Percentiles rank a stretch among this genome's conserved stretches.
phyloP scores from a whole-genome alignment of 1,284 basidiomycete genomes.

The Austroboletus rostrupii region DNA sequence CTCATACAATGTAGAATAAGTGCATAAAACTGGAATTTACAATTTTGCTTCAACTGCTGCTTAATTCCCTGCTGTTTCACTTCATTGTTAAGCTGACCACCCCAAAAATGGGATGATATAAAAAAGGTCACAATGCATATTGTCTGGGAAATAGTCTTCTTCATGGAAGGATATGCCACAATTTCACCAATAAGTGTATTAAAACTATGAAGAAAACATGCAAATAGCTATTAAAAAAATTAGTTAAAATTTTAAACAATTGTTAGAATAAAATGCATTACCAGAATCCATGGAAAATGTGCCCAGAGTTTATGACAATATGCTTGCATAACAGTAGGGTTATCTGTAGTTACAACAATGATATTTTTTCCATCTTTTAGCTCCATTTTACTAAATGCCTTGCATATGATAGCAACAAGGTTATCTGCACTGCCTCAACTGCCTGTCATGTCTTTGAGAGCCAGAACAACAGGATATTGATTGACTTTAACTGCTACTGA shows the following conservation, averaged over 20 bases:
- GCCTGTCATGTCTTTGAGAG: constrained; percentile 2
- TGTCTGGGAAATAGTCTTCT: constrained; percentile 17
- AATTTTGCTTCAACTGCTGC: constrained; percentile 25
- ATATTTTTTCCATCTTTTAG: constrained; percentile 14
- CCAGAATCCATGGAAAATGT: constrained; percentile 1
- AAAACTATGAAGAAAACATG: constrained; percentile 26
- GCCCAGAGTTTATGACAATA: constrained; percentile 14
- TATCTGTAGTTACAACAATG: constrained; percentile 22
- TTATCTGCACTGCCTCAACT: background rate
- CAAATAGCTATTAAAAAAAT: constrained; percentile 12
- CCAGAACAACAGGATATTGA: constrained; percentile 2
- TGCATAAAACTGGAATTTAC: constrained; percentile 13
- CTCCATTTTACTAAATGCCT: constrained; percentile 8
- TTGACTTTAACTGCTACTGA: constrained; percentile 3
- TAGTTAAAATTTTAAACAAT: background rate
- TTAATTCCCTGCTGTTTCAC: constrained; percentile 16
- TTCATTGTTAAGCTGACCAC: constrained; percentile 17
- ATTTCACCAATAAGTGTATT: constrained; percentile 32
- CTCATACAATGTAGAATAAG: background rate
- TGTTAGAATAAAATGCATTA: background rate
- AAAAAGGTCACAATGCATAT: constrained; percentile 32
- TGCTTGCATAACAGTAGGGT: constrained; percentile 25
- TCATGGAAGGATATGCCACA: constrained; percentile 18
- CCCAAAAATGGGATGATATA: constrained; percentile 33
- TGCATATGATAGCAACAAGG: background rate